Percentiles rank a stretch among this genome's conserved stretches.
Conservation (phyloP, 495 filamentous ascomycete species). For the Neurospora sp. region DNA sequence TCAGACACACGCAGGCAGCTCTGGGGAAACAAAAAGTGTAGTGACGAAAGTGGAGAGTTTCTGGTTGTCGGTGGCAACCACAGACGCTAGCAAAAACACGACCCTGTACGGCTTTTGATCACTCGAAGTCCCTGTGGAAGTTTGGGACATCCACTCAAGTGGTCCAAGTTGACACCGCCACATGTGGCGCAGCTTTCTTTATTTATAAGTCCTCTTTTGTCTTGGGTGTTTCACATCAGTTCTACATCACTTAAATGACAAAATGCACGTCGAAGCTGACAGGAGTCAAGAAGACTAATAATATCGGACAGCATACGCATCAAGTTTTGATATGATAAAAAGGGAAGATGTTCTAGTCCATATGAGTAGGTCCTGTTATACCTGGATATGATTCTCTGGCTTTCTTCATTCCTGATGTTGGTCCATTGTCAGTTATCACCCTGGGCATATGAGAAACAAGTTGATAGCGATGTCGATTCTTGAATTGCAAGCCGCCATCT, state of each 20-base stretch:
- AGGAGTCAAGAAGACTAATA: neutral
- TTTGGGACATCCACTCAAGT: neutral
- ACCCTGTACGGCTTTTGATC: neutral
- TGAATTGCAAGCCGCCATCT: no score
- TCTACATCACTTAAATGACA: neutral
- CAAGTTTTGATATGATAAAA: neutral
- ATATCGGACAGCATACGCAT: neutral
- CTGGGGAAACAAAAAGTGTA: neutral
- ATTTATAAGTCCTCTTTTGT: neutral
- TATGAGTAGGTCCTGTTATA: neutral
- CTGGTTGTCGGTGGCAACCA: neutral
- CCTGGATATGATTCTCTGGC: neutral
- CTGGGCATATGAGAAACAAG: neutral
- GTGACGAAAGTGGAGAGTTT: neutral
- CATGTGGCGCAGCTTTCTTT: neutral
- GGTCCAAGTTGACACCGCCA: neutral
- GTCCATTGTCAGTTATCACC: neutral
- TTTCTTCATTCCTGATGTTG: neutral
- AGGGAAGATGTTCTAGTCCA: neutral
- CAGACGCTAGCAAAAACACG: neutral
- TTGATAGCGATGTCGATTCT: no score
- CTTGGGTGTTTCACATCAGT: neutral
- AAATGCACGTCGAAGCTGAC: neutral
- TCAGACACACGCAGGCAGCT: neutral
- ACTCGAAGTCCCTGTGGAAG: neutral